These are phyloP conservation scores for Suillus discolor DNA, from an alignment of 768 basidiomycete species.

Conservation along the genomic window DNA sequence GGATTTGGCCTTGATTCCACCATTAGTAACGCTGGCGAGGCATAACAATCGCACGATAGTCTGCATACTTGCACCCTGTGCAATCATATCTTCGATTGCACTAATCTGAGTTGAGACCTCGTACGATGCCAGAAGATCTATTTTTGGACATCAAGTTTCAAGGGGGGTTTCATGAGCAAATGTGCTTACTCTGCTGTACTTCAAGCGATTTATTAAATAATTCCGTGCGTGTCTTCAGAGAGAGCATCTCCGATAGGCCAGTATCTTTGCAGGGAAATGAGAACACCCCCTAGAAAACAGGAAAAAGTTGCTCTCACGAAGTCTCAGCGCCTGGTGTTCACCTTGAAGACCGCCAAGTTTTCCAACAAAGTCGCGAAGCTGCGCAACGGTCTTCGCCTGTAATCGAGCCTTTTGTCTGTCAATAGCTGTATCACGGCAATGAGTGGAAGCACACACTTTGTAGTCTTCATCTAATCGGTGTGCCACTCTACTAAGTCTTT, in stretches of 20 bases:
- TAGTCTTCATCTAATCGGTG: constrained; percentile 89
- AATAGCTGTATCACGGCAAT: constrained; percentile 10
- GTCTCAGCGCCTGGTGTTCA: constrained; percentile 85
- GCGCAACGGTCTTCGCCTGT: constrained; percentile 87
- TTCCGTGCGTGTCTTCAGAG: constrained; percentile 82
- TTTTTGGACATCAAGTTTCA: constrained; percentile 7
- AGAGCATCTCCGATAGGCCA: constrained; percentile 88
- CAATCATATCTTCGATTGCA: constrained; percentile 90
- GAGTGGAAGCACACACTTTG: constrained; percentile 52
- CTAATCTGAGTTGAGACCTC: constrained; percentile 76
- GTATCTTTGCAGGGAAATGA: constrained; percentile 62
- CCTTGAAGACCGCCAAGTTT: constrained; percentile 90
- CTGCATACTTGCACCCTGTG: constrained; percentile 83
- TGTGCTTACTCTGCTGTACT: constrained; percentile 85
- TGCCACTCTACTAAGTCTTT: constrained; percentile 78
- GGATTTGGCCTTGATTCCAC: constrained; percentile 84
- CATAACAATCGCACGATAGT: constrained; percentile 80
- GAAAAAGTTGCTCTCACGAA: constrained; percentile 61
- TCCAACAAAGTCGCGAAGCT: constrained; percentile 94
- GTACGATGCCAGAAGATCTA: constrained; percentile 94
- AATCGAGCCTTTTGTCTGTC: constrained; percentile 61
- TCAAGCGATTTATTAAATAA: constrained; percentile 91
- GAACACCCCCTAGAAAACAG: constrained; percentile 8
- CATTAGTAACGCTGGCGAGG: constrained; percentile 79
- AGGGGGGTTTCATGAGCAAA: constrained; percentile 11